Conservation (phyloP, 2,329 filamentous ascomycete species). For the Bertia moriformis region DNA sequence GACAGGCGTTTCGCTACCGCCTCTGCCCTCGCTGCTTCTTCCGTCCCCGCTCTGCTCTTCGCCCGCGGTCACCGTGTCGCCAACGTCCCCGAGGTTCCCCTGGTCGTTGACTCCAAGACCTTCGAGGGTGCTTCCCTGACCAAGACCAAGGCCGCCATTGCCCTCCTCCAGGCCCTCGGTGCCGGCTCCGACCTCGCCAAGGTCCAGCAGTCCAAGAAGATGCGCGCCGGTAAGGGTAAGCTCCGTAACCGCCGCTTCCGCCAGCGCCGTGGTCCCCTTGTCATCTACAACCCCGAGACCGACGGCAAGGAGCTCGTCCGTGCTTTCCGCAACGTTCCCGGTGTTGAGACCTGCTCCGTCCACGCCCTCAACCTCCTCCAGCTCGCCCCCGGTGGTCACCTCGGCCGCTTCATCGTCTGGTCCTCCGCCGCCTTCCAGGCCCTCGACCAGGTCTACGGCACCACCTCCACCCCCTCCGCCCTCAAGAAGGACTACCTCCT, state of each 20-base stretch:
- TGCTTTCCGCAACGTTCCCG: constrained; percentile 97
- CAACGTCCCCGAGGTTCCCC: constrained; percentile 85
- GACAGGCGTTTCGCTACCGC: constrained; percentile 85
- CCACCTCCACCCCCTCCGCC: constrained; percentile 72
- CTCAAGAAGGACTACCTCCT: constrained; percentile 99
- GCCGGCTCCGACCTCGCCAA: constrained; percentile 84
- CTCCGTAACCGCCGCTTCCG: constrained; percentile 88
- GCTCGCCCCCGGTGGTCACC: constrained; percentile 95
- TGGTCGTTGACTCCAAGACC: constrained; percentile 82
- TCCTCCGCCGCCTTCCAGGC: constrained; percentile 92
- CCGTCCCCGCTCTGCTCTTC: constrained; percentile 83
- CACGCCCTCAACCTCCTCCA: constrained; percentile 95
- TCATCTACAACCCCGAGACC: constrained; percentile 90
- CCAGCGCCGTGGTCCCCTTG: constrained; percentile 92
- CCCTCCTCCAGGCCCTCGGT: constrained; percentile 80
- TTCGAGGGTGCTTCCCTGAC: constrained; percentile 67
- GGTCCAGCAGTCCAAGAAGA: constrained; percentile 91
- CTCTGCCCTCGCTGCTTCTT: constrained; percentile 92
- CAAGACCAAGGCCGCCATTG: constrained; percentile 79
- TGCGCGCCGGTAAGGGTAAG: constrained; percentile 98
- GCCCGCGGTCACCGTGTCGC: constrained; percentile 94
- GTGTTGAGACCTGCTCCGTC: constrained; percentile 91
- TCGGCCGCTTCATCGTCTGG: constrained; percentile 98
- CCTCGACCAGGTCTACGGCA: constrained; percentile 92
- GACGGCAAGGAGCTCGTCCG: constrained; percentile 88